A percentile compares a stretch with the other conserved stretches of the same genome.
Conservation (phyloP, 78 protist species). For the Diacronema lutheri region DNA sequence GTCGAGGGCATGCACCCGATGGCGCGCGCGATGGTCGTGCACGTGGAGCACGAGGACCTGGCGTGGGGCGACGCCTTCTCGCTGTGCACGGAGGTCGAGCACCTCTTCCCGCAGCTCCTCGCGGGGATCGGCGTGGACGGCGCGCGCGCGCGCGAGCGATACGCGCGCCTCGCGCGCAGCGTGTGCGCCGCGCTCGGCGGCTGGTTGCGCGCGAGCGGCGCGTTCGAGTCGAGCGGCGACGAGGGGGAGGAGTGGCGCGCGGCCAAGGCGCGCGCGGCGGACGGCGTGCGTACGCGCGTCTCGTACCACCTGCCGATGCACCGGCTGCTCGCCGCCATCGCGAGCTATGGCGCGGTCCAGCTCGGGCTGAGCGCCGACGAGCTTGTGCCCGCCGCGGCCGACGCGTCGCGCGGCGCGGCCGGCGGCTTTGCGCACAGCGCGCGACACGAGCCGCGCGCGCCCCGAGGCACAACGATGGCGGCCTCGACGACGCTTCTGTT, state of each 20-base stretch:
- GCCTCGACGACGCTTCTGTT: too few relatives aligned
- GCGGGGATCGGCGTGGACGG: neutral
- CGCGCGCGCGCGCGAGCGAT: neutral
- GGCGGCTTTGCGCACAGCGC: neutral
- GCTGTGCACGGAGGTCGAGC: neutral
- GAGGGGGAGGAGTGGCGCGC: too few relatives aligned
- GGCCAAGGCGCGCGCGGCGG: neutral
- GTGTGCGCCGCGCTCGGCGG: too few relatives aligned
- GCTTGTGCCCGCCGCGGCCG: neutral
- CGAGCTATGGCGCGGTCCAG: neutral
- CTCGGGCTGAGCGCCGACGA: neutral
- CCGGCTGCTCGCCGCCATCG: neutral
- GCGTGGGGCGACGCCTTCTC: conserved; percentile 1
- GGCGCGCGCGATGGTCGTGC: neutral
- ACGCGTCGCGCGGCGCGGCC: neutral
- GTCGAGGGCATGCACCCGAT: neutral
- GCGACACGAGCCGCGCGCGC: neutral
- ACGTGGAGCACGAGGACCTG: neutral
- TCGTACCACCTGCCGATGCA: conserved; percentile 4
- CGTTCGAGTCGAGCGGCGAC: too few relatives aligned
- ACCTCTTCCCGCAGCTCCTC: neutral
- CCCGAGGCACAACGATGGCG: neutral
- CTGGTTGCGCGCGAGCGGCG: too few relatives aligned
- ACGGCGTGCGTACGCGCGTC: neutral
- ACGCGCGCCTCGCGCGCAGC: too few relatives aligned